Evolutionary conservation across 768 basidiomycete genomes (phyloP), one percentile per base, ranked within the genome.

Genomic region (Hortiboletus campestris): DNA sequence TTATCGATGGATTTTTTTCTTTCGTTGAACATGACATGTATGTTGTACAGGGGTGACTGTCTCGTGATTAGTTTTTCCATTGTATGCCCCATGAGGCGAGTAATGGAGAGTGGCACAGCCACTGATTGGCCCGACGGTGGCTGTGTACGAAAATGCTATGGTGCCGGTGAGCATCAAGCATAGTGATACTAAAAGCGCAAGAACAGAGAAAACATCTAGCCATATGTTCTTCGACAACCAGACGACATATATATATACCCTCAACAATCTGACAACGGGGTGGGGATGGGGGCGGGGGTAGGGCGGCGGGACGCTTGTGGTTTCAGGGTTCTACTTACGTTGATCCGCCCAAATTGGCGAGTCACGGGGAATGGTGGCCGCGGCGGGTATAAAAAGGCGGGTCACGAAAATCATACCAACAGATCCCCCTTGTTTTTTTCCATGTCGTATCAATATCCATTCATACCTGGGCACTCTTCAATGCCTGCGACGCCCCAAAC

Each of bases 401-500:
- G 57, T 54, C 55, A 56, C 32, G 57, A 58, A 65, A 58, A 62
- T 56, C 44, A 14, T 9, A n/a, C n/a, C 51, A 12, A 1, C 46
- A 60, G 40, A 59, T 56, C 63, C 61, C 64, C 67, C 72, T 63
- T 65, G 65, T 64, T 61, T 60, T 66, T 66, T 60, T 60, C 67
- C 70, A 81, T 81, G 80, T 80, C 81, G 66, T 80, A 76, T 71
- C 75, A 76, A 58, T 77, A 67, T 60, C 76, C 78, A 60, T 77
- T 75, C 71, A 67, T 73, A 61, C 72, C 70, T 64, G 80, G 80
- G 67, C 72, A 75, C 65, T 75, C 75, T 67, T 78, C 80, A 29
- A 74, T 73, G 61, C 76, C 82, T 44, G 67, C 80, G 28, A 80
- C 80, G 13, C 80, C 82, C 12, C 74, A 73, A 63, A 72, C 67